phyloP scores from a whole-genome alignment of 176 grass and related monocot genomes.

The Pontederia paniculata region DNA sequence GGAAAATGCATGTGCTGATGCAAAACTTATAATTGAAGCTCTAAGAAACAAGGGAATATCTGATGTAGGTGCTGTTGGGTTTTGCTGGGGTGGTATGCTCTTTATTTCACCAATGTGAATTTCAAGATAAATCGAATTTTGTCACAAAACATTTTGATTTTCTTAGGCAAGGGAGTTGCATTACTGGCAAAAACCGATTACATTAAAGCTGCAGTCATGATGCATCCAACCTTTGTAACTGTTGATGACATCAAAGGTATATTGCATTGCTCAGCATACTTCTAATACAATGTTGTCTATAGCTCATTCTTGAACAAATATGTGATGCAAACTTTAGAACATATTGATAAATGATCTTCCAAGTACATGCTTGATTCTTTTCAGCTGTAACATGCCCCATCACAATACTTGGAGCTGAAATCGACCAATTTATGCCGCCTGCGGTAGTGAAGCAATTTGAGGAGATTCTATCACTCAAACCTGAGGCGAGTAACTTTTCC shows the following conservation, averaged over 20 bases:
- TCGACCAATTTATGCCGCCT: constrained; percentile 40
- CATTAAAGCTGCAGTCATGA: constrained; percentile 26
- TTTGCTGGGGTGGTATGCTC: constrained; percentile 28
- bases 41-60: constrained; percentile 19
- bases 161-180: constrained; percentile 26
- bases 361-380: neutral
- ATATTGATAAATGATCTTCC: too few relatives aligned
- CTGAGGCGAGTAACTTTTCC: constrained; percentile 33
- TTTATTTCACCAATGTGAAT: neutral
- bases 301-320: too few relatives aligned
- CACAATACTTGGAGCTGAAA: constrained; percentile 64
- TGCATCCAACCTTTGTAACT: constrained; percentile 25
- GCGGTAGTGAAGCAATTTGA: constrained; percentile 57
- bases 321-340: too few relatives aligned
- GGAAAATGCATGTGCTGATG: constrained; percentile 27
- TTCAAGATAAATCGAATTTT: too few relatives aligned
- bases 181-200: constrained; percentile 23
- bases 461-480: constrained; percentile 37
- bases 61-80: constrained; percentile 25
- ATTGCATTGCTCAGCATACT: neutral
- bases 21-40: constrained; percentile 21
- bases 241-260: constrained; percentile 33
- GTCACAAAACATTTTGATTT: neutral
- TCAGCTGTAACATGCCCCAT: constrained; percentile 56
- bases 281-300: neutral